Evolutionary conservation across 768 basidiomycete genomes (phyloP), one percentile per base, ranked within the genome.

Genomic region (Suillus tomentosus): DNA sequence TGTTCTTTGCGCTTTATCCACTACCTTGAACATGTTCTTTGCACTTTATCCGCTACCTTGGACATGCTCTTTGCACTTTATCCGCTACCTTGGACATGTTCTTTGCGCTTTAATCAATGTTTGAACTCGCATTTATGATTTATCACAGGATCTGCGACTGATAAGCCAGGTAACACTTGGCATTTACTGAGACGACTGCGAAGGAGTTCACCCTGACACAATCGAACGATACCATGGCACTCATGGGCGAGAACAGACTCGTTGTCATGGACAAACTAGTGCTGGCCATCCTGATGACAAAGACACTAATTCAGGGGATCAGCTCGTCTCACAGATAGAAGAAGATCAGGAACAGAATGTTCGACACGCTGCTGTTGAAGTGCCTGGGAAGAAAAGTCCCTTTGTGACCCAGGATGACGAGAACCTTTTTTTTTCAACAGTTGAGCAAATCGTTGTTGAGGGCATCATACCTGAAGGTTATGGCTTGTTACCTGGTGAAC

Each of bases 161-260:
- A 45, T 69, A 17, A 65, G 68, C 10, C 61, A 65, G 27, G 62
- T 42, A 10, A 50, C 22, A 31, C 50, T 61, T 5, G 64, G 68
- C 0, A 17, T 61, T 15, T 69, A 69, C 24, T 1, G 24, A 5
- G 67, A 68, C 17, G 63, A 70, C 8, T 70, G 65, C 22, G 22
- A 66, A 3, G 61, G 62, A 10, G 17, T 70, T 51, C 69, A 70
- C 11, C 69, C 69, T 3, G 65, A 66, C 36, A 70, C 67, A 5
- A 64, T 70, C 5, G 59, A 66, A 11, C 56, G 31, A 31, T 70
- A 70, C 31, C 63, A 70, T 42, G 67, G 69, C 15, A 65, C 64
- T 57, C 51, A 59, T 39, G 67, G 48, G 5, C 2, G 7, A 57
- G 64, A 65, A n/a, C 56, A 19, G n/a, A 43, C 36, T 34, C 53